phyloP scores from a whole-genome alignment of 345 rosid species.

The Pelargonium nanum region DNA sequence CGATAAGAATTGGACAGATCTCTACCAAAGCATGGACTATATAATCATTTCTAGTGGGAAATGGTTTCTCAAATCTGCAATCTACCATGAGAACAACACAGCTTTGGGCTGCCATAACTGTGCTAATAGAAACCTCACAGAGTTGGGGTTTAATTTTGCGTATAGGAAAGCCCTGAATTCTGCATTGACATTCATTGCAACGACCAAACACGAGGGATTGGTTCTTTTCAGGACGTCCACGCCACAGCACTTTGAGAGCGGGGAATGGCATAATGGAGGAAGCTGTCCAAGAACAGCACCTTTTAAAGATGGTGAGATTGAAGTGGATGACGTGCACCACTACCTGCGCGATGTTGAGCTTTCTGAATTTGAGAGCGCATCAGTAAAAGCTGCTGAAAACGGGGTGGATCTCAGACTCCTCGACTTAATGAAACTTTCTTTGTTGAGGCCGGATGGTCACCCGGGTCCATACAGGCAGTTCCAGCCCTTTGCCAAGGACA shows the following conservation, averaged over 20 bases:
- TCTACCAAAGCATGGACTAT: constrained; percentile 39
- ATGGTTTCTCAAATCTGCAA: constrained; percentile 85
- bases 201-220: constrained; percentile 39
- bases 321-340: constrained; percentile 45
- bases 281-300: constrained; percentile 50
- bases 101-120: constrained; percentile 73
- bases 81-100: constrained; percentile 66
- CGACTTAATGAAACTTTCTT: constrained; percentile 55
- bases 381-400: constrained; percentile 27
- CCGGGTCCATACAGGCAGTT: constrained; percentile 76
- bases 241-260: constrained; percentile 87
- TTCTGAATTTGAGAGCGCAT: constrained; percentile 44
- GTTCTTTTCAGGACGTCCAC: constrained; percentile 73
- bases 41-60: constrained; percentile 80
- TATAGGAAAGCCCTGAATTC: constrained; percentile 47
- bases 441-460: constrained; percentile 82
- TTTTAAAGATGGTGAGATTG: constrained; percentile 51
- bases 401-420: constrained; percentile 53
- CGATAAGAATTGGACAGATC: constrained; percentile 18
- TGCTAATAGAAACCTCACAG: constrained; percentile 45
- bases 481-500: constrained; percentile 55
- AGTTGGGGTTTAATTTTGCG: constrained; percentile 66
- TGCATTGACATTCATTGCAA: constrained; percentile 53
- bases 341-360: constrained; percentile 56
- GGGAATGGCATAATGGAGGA: constrained; percentile 90